Base-by-base conservation (phyloP, 306 rosid species). In the Cicer chorassanicum region DNA sequence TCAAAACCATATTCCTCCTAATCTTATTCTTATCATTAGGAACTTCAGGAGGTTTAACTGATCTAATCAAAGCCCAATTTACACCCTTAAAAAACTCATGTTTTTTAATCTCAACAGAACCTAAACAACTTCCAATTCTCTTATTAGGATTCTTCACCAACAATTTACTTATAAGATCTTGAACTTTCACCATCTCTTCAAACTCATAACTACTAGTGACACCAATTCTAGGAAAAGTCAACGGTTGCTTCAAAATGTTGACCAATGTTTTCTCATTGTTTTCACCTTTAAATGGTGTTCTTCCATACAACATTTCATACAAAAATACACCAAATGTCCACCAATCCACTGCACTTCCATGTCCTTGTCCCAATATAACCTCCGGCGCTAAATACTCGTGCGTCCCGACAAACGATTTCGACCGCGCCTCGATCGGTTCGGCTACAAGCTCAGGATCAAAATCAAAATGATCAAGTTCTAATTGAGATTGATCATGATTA, bases 341-440 rank as follows among this genome's bases (percentile, higher is more conserved):
- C 98, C 98, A 94, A 41, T 94, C 98, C 70, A 94, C 98, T 0
- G 93, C 96, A 63, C 98, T 90, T 7, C 98, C 98, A 68, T 94
- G 98, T 0, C 98, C 98, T 74, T 91, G 96, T 0, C 97, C 98
- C 6, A 94, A 84, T 4, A 94, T 94, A 38, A 94, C 97, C 79
- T 94, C 98, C 6, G 98, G 98, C 0, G 98, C 98, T 50, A 93
- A 64, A 74, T 93, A 93, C 81, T 93, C 98, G 14, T 93, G 98
- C 6, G 98, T 94, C 21, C 98, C 98, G 0, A 94, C 97, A 21
- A 94, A 94, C 1, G 98, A 94, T 73, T 88, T 94, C 1, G 98
- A 94, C 59, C 87, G 56, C 0, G 97, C 98, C 5, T 86, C 80
- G 6, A 91, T 87, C 0, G 98, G 98, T 69, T 91, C 98, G 0